Evolutionary conservation across 129 eudicot genomes (phyloP).

Genomic region (Escallonia rubra): DNA sequence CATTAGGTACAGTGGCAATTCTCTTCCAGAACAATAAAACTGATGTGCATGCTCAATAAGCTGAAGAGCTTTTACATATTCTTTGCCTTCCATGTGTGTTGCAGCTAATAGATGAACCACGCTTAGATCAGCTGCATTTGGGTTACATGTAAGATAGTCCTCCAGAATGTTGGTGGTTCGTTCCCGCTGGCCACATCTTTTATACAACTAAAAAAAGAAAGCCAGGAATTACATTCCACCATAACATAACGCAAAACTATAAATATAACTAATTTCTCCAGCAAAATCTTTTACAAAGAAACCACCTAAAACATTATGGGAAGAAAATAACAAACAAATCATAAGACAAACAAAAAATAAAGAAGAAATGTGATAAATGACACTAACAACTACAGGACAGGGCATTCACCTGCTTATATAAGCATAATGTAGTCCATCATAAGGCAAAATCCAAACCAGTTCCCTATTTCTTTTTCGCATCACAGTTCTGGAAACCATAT

Average conservation of each 20-base stretch:
- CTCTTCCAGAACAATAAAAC: conserved; percentile 35
- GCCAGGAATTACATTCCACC: conserved; percentile 7
- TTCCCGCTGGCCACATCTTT: conserved; percentile 60
- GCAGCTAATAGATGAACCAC: conserved; percentile 60
- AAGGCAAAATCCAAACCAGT: too few species aligned
- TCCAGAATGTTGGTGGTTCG: conserved; percentile 59
- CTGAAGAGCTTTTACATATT: conserved; percentile 57
- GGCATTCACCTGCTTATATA: too few species aligned
- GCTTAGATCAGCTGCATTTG: conserved; percentile 44
- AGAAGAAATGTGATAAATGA: too few species aligned
- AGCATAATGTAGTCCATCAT: too few species aligned
- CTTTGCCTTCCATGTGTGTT: conserved; percentile 48
- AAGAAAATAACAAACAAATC: too few species aligned
- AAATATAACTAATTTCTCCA: neutral
- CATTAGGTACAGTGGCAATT: conserved; percentile 43
- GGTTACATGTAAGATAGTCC: conserved; percentile 46
- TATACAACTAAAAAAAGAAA: conserved; percentile 47
- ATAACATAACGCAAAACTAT: neutral
- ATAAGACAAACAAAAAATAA: too few species aligned
- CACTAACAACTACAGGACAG: too few species aligned
- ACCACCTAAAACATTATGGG: too few species aligned
- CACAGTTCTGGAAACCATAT: too few species aligned
- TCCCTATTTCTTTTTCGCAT: too few species aligned
- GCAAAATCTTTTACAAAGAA: too few species aligned
- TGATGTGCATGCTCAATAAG: conserved; percentile 64